phyloP scores from a whole-genome alignment of 1,139 yeast species.

The Lodderomyces elongisporus region DNA sequence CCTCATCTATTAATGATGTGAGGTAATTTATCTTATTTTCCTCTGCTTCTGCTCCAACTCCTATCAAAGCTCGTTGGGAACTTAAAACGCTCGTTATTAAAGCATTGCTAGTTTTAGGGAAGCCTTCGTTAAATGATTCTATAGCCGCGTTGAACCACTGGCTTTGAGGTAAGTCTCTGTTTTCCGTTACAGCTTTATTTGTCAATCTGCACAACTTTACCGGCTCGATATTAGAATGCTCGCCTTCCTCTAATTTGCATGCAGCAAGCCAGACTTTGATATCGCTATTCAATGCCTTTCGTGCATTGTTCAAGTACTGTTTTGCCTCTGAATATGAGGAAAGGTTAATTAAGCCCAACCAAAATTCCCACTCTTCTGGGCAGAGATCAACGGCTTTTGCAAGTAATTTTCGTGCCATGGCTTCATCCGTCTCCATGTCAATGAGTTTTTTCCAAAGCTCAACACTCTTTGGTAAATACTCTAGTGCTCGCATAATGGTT shows the following conservation, averaged over 20 bases:
- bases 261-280: conserved; percentile 68
- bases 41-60: conserved; percentile 21
- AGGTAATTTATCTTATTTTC: no score
- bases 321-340: conserved; percentile 49
- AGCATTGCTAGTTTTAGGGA: conserved; percentile 32
- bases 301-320: conserved; percentile 52
- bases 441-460: conserved; percentile 53
- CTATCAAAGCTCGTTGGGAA: conserved; percentile 5
- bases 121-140: conserved; percentile 33
- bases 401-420: conserved; percentile 52
- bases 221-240: conserved; percentile 24
- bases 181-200: conserved; percentile 48
- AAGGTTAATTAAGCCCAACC: conserved; percentile 49
- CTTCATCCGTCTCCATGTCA: conserved; percentile 43
- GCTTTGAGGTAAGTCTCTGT: conserved; percentile 9
- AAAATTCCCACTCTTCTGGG: conserved; percentile 60
- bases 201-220: conserved; percentile 42
- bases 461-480: conserved; percentile 42
- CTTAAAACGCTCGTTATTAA: conserved; percentile 24
- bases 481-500: conserved; percentile 59
- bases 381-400: conserved; percentile 65
- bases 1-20: conserved; percentile 29
- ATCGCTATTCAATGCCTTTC: conserved; percentile 49
- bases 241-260: conserved; percentile 63
- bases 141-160: conserved; percentile 45